Evolutionary conservation across 371 early-diverging fungal genomes (phyloP).

Genomic region (Dichotomocladium elegans): DNA sequence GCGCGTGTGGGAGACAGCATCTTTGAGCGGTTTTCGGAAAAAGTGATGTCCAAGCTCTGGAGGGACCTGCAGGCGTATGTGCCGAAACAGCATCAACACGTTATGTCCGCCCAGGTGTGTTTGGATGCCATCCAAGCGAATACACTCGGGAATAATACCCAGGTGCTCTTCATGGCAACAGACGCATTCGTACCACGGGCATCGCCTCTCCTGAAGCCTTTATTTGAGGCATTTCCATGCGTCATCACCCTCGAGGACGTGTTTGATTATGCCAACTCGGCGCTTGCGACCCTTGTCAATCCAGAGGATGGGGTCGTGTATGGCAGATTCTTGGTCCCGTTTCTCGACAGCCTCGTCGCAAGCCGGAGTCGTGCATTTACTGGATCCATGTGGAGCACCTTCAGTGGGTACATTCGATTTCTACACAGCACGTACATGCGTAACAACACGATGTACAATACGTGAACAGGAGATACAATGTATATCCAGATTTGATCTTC

Average conservation of each 20-base stretch:
- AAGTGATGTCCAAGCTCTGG: conserved; percentile 27
- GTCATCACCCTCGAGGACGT: conserved; percentile 35
- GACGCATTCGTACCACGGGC: conserved; percentile 26
- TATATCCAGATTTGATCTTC: no score
- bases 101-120: neutral
- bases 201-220: conserved; percentile 7
- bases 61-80: conserved; percentile 23
- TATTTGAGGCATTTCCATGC: conserved; percentile 33
- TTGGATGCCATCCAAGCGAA: no score
- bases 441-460: no score
- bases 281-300: conserved; percentile 29
- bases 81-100: conserved; percentile 9
- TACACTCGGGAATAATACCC: neutral
- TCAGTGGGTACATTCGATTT: conserved; percentile 24
- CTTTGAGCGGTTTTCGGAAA: conserved; percentile 33
- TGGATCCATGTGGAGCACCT: conserved; percentile 30
- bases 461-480: no score
- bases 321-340: conserved; percentile 35
- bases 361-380: conserved; percentile 30
- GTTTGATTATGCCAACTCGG: conserved; percentile 17
- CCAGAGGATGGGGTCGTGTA: conserved; percentile 28
- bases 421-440: conserved; percentile 12
- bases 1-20: conserved; percentile 52
- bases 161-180: conserved; percentile 40
- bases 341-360: conserved; percentile 42